A percentile compares a stretch with the other conserved stretches of the same genome.
These are phyloP conservation scores for Tubosaeta brunneosetosa DNA, from an alignment of 768 basidiomycete species.

Conservation along the genomic window DNA sequence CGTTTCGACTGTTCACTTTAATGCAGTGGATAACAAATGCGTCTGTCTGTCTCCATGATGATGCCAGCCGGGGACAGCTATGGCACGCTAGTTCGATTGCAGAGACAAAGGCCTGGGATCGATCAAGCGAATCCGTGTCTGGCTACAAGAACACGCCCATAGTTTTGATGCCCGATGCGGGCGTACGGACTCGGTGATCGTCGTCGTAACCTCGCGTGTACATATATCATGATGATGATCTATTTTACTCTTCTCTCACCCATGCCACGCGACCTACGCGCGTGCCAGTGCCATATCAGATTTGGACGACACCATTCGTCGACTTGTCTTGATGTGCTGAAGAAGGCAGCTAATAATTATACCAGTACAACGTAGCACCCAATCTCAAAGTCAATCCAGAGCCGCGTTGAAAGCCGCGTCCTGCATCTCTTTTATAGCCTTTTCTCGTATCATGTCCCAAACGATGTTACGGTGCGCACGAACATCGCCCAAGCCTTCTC, in stretches of 20 bases:
- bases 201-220: constrained; percentile 16
- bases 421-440: constrained; percentile 70
- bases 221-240: background rate
- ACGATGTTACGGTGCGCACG: constrained; percentile 65
- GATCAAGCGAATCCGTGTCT: too few relatives aligned
- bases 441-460: constrained; percentile 73
- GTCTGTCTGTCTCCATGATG: too few relatives aligned
- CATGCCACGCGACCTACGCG: too few relatives aligned
- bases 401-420: constrained; percentile 47
- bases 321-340: background rate
- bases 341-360: background rate
- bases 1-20: background rate
- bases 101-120: too few relatives aligned
- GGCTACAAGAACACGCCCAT: background rate
- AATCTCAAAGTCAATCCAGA: constrained; percentile 18
- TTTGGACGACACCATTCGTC: background rate
- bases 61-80: too few relatives aligned
- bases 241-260: background rate
- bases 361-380: background rate
- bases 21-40: too few relatives aligned
- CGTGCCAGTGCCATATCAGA: background rate
- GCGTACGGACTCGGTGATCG: constrained; percentile 43
- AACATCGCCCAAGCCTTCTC: constrained; percentile 75
- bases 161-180: constrained; percentile 67
- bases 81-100: too few relatives aligned